phyloP scores from a whole-genome alignment of 1,284 basidiomycete species.

The Pseudozyma flocculosa region DNA sequence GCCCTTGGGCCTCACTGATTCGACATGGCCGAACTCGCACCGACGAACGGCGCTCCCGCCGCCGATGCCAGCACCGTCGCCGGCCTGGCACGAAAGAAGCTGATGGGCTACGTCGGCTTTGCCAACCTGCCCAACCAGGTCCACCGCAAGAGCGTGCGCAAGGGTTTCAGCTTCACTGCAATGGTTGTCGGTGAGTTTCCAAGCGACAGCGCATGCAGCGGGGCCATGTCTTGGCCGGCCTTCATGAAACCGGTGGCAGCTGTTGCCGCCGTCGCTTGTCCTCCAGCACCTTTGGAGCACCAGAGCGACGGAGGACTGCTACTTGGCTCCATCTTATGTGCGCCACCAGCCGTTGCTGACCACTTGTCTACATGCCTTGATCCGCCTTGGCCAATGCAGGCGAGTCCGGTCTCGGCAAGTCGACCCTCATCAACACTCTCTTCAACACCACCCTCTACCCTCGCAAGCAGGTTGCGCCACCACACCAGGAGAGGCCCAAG shows the following conservation, averaged over 20 bases:
- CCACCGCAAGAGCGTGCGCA: constrained; percentile 52
- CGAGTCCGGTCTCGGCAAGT: constrained; percentile 57
- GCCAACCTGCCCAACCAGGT: constrained; percentile 57
- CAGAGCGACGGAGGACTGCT: too few relatives aligned
- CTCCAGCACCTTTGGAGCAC: too few relatives aligned
- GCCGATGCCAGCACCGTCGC: constrained; percentile 5
- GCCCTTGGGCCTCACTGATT: too few relatives aligned
- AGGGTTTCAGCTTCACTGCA: constrained; percentile 55
- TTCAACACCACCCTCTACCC: constrained; percentile 57
- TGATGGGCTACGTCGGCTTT: constrained; percentile 57
- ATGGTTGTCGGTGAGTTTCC: constrained; percentile 54
- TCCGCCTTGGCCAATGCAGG: constrained; percentile 5
- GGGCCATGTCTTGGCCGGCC: constrained; percentile 3
- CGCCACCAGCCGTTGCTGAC: too few relatives aligned
- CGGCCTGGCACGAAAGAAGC: constrained; percentile 36
- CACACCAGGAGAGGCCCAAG: constrained; percentile 50
- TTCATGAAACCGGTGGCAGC: not conserved
- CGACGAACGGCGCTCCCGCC: constrained; percentile 7
- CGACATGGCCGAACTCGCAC: constrained; percentile 18
- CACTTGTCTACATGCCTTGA: too few relatives aligned
- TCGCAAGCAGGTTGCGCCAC: constrained; percentile 52
- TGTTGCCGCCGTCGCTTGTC: too few relatives aligned
- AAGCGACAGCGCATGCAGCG: too few relatives aligned
- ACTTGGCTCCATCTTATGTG: too few relatives aligned
- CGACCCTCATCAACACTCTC: constrained; percentile 56